These are phyloP conservation scores for Botrytis byssoidea DNA, from an alignment of 2,329 filamentous ascomycete genomes.

Conservation along the genomic window DNA sequence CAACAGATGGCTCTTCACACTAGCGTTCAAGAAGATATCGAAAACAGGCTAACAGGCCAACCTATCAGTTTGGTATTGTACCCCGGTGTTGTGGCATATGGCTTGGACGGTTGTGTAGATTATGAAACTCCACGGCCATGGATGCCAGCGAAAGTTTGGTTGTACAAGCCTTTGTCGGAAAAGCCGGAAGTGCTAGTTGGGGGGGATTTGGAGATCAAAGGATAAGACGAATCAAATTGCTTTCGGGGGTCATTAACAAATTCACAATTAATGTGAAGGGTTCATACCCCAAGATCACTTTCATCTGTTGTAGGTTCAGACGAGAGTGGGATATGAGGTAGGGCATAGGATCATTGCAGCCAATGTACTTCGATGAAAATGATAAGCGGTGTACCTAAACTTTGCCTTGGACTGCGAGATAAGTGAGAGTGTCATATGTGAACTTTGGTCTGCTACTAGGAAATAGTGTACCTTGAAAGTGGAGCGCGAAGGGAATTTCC, in stretches of 20 bases:
- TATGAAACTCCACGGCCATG: constrained; percentile 27
- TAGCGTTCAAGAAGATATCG: constrained; percentile 23
- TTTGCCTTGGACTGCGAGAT: background rate
- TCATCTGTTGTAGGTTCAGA: background rate
- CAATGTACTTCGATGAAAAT: background rate
- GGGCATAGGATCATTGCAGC: background rate
- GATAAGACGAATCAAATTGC: background rate
- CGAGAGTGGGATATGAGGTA: too few relatives aligned
- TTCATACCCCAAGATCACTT: too few relatives aligned
- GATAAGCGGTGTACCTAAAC: background rate
- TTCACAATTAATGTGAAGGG: too few relatives aligned
- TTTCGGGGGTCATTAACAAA: background rate
- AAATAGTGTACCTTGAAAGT: background rate
- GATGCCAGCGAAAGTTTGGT: constrained; percentile 26
- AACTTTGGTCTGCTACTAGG: background rate
- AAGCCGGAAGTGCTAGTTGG: background rate
- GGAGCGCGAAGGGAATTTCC: too few relatives aligned
- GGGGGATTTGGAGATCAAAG: background rate
- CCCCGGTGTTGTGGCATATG: constrained; percentile 22
- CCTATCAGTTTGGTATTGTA: constrained; percentile 24
- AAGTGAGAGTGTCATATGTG: background rate
- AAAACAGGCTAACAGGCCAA: constrained; percentile 23
- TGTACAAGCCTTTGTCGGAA: background rate
- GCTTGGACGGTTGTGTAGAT: constrained; percentile 24
- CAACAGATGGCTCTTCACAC: constrained; percentile 15